phyloP scores from a whole-genome alignment of 306 rosid species.

The Medicago truncatula region MtrunA17r5.0-ANR NC_053045.1:26572001-26572500 shows the following conservation, averaged over 20 bases:
- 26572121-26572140: background rate
- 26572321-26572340: background rate
- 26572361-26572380: too few relatives aligned
- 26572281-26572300: slow-evolving; percentile 17
- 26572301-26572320: slow-evolving; percentile 25
- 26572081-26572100: background rate
- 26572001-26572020: slow-evolving; percentile 33
- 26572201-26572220: slow-evolving; percentile 86
- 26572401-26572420: too few relatives aligned
- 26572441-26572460: too few relatives aligned
- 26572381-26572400: too few relatives aligned
- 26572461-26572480: too few relatives aligned
- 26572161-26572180: background rate
- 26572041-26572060: slow-evolving; percentile 20
- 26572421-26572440: too few relatives aligned
- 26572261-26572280: slow-evolving; percentile 76
- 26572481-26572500: too few relatives aligned
- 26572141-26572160: background rate
- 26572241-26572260: slow-evolving; percentile 87
- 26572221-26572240: slow-evolving; percentile 81
- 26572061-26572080: background rate
- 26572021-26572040: background rate
- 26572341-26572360: too few relatives aligned
- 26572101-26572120: background rate
- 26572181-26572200: slow-evolving; percentile 77